Conservation (phyloP, 2,329 filamentous ascomycete species). For the Calonectria honghensis region DNA sequence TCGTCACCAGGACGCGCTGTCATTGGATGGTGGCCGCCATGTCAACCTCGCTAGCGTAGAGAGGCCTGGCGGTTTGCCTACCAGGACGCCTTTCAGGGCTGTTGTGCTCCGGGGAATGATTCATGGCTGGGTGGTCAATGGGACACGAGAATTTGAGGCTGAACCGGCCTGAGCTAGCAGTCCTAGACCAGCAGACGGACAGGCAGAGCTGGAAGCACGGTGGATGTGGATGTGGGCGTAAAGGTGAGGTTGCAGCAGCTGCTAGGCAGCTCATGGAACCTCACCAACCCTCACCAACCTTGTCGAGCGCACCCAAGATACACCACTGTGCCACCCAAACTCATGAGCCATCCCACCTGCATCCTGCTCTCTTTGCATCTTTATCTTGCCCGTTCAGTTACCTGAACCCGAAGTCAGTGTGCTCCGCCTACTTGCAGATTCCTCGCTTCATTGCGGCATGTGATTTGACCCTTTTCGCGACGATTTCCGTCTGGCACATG, state of each 20-base stretch:
- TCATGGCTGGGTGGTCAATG: neutral
- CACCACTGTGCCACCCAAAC: conserved; percentile 10
- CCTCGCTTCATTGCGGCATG: neutral
- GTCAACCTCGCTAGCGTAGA: conserved; percentile 4
- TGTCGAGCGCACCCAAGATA: conserved; percentile 2
- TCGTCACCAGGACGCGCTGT: neutral
- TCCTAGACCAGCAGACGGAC: neutral
- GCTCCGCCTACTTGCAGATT: neutral
- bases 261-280: conserved; percentile 7
- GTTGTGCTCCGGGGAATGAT: neutral
- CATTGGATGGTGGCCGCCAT: neutral
- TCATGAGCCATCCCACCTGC: conserved; percentile 13
- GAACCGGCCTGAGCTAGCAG: conserved; percentile 14
- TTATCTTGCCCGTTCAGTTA: conserved; percentile 4
- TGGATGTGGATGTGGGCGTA: neutral
- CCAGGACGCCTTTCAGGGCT: neutral
- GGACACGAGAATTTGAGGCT: conserved; percentile 12
- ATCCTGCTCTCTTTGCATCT: conserved; percentile 6
- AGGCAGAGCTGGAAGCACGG: neutral
- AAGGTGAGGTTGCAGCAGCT: neutral
- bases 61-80: neutral
- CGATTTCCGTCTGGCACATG: neutral
- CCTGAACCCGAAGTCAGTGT: neutral
- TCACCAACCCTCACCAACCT: neutral
- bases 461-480: conserved; percentile 5